Evolutionary conservation across 306 rosid genomes (phyloP).

Genomic region (Boehmeria nivea): DNA sequence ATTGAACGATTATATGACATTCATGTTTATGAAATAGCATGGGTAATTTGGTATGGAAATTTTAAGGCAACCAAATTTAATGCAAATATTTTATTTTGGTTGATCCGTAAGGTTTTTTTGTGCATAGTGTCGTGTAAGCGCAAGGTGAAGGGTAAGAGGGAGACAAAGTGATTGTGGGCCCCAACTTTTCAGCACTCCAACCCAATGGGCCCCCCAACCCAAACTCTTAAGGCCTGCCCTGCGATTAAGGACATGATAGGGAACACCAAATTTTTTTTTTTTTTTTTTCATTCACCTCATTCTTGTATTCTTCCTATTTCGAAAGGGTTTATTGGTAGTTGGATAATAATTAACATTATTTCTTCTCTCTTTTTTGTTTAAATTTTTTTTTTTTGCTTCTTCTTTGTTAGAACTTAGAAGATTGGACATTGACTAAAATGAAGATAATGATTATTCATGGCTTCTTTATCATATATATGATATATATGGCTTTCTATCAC

Average conservation of each 20-base stretch:
- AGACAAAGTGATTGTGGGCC: slow-evolving; percentile 38
- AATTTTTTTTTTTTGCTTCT: too few species aligned
- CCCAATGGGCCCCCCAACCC: slow-evolving; percentile 28
- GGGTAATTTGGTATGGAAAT: too few species aligned
- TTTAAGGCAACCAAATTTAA: too few species aligned
- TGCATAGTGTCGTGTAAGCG: background rate
- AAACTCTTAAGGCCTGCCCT: slow-evolving; percentile 11
- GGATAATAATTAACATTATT: background rate
- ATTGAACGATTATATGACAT: too few species aligned
- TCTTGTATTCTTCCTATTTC: background rate
- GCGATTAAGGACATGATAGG: background rate
- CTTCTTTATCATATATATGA: too few species aligned
- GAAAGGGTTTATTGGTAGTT: slow-evolving; percentile 16
- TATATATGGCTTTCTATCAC: background rate
- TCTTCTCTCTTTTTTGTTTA: too few species aligned
- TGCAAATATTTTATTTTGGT: too few species aligned
- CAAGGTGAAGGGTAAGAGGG: slow-evolving; percentile 38
- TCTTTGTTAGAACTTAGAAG: too few species aligned
- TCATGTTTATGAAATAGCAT: too few species aligned
- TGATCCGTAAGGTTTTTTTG: too few species aligned
- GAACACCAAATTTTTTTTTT: too few species aligned
- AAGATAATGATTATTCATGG: background rate
- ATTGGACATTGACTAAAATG: background rate
- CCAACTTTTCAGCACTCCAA: slow-evolving; percentile 28
- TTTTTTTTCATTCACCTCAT: background rate